phyloP scores from a whole-genome alignment of 805 yeast genomes.

The Spencermartinsiella europaea region DNA sequence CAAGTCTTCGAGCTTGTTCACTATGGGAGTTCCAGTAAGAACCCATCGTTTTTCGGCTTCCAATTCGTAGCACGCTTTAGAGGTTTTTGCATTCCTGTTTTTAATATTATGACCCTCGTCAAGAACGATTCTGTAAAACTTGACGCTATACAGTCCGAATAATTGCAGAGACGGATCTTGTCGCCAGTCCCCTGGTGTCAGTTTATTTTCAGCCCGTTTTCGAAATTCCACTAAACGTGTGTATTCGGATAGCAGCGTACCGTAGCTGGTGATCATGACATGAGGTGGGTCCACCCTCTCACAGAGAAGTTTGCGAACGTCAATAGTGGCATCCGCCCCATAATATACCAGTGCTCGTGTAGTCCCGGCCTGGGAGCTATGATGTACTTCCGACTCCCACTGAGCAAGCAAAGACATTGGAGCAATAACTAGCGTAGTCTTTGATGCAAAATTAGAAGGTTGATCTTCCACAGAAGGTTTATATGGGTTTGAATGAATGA shows the following conservation, averaged over 20 bases:
- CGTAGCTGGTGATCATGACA: constrained; percentile 79
- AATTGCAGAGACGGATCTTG: constrained; percentile 16
- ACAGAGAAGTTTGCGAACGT: constrained; percentile 44
- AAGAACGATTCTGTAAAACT: constrained; percentile 68
- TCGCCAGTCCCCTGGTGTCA: constrained; percentile 8
- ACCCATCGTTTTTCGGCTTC: constrained; percentile 69
- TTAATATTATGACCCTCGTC: constrained; percentile 92
- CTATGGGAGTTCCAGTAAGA: constrained; percentile 89
- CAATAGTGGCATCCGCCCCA: constrained; percentile 53
- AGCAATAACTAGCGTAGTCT: constrained; percentile 72
- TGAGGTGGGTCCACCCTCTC: constrained; percentile 46
- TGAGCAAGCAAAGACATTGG: constrained; percentile 91
- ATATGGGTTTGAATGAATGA: constrained; percentile 47
- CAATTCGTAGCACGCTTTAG: constrained; percentile 70
- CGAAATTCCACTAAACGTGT: constrained; percentile 34
- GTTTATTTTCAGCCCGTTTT: not conserved
- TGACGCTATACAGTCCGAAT: constrained; percentile 61
- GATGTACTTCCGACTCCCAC: constrained; percentile 78
- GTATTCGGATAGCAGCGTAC: constrained; percentile 78
- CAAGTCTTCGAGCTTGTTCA: constrained; percentile 81
- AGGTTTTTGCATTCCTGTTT: constrained; percentile 70
- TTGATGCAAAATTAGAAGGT: constrained; percentile 40
- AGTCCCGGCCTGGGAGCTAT: constrained; percentile 35
- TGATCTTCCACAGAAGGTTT: not conserved
- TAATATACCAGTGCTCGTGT: constrained; percentile 53